Evolutionary conservation across 768 basidiomycete genomes (phyloP), one percentile per base, ranked within the genome.

Genomic region (Tephrocybe sp.): DNA sequence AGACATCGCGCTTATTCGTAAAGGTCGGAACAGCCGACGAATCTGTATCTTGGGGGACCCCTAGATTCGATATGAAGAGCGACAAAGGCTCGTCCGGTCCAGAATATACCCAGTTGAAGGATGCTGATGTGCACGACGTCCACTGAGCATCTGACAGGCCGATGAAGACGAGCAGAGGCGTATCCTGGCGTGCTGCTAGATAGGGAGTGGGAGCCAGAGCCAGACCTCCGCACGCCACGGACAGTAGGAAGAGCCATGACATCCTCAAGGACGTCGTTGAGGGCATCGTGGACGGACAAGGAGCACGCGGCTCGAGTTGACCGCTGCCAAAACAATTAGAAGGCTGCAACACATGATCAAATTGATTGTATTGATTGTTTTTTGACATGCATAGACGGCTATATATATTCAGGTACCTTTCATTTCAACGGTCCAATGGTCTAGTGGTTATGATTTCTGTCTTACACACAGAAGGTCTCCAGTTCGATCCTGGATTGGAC

Each of bases 391-490:
- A n/a, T n/a, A n/a, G n/a, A n/a, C n/a, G n/a, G n/a, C n/a, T 29
- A 29, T 29, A 29, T 29, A 9, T 18, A 34, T 15, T 34, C 7
- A 34, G n/a, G 5, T 18, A 11, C 16, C 16, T 1, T 22, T 10
- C 22, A 15, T 18, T 9, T 1, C 15, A 45, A 47, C 22, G 63
- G 63, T 64, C 59, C 61, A 63, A 61, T 64, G 63, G 67, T 68
- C 67, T 72, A 72, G 71, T 72, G 71, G 73, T 72, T 74, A 74
- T 74, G 73, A 74, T 74, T 65, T 67, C 65, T 67, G 65, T 65
- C 64, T 67, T 65, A 67, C 65, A 51, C 65, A 66, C 65, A 67
- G 65, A 67, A 65, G 65, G 65, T 67, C 65, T 62, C 65, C 64
- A 64, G 65, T 67, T 67, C 65, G 65, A 67, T 63, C 65, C 65